Evolutionary conservation across 2,329 filamentous ascomycete species (phyloP).

Genomic region (Stylonectria norvegica): DNA sequence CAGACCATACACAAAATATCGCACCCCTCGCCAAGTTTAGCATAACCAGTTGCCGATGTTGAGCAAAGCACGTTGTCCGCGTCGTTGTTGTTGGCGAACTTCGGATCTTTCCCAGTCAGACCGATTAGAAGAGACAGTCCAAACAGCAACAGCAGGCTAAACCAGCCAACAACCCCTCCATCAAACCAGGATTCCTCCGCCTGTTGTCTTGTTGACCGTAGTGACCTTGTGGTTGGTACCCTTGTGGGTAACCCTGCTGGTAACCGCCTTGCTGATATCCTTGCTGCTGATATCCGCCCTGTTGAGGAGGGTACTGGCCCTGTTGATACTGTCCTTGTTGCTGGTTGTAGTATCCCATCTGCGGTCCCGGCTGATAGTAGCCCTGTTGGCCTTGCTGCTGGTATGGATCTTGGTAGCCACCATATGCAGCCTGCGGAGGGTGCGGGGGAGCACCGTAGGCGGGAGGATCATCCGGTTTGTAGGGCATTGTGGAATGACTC

Average conservation of each 20-base stretch:
- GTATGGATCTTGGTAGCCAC: constrained; percentile 37
- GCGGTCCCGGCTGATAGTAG: constrained; percentile 29
- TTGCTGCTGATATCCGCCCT: constrained; percentile 25
- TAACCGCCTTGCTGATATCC: constrained; percentile 36
- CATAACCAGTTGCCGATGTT: no score
- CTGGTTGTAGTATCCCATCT: constrained; percentile 31
- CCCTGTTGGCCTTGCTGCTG: constrained; percentile 26
- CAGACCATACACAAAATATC: no score
- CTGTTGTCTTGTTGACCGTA: constrained; percentile 28
- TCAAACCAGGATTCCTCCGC: constrained; percentile 34
- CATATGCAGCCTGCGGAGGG: constrained; percentile 43
- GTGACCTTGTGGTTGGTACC: constrained; percentile 42
- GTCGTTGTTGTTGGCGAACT: no score
- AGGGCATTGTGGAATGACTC: constrained; percentile 20
- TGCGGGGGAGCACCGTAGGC: constrained; percentile 42
- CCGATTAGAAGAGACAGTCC: constrained; percentile 52
- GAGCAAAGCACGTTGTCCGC: no score
- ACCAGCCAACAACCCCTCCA: constrained; percentile 47
- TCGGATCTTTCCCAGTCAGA: no score
- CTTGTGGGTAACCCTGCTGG: constrained; percentile 41
- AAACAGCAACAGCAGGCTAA: constrained; percentile 58
- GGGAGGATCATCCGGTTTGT: constrained; percentile 49
- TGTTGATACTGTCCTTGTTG: constrained; percentile 23
- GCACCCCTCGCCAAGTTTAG: no score
- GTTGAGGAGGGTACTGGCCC: constrained; percentile 29